These are phyloP conservation scores for Dothideomycetidae sp. DNA, from an alignment of 2,329 filamentous ascomycete species.

Conservation along the genomic window DNA sequence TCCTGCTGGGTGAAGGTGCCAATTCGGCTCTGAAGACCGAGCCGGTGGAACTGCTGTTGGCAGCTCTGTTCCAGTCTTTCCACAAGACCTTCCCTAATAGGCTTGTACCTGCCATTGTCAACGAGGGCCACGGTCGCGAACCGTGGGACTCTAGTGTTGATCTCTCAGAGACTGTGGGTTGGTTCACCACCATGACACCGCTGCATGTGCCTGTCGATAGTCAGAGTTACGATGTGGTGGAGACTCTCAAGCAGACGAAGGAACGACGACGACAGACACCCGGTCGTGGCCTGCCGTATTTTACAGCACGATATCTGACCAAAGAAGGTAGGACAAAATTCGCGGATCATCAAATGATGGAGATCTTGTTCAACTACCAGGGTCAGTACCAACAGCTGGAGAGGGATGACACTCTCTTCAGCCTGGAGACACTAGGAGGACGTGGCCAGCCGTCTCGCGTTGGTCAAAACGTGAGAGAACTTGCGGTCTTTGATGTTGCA, in stretches of 20 bases:
- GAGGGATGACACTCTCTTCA: neutral
- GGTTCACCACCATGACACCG: slow-evolving; percentile 32
- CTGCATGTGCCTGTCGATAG: neutral
- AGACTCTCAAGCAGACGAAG: neutral
- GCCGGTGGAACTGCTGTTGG: slow-evolving; percentile 24
- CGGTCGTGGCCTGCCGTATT: neutral
- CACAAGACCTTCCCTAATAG: slow-evolving; percentile 29
- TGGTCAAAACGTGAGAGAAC: neutral
- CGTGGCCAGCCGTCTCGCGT: neutral
- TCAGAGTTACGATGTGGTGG: neutral
- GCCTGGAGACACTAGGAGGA: neutral
- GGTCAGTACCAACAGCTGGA: neutral
- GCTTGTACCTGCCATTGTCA: slow-evolving; percentile 29
- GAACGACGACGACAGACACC: neutral
- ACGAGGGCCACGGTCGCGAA: slow-evolving; percentile 36
- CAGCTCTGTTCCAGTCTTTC: slow-evolving; percentile 29
- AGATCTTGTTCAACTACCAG: neutral
- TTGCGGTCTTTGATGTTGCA: neutral
- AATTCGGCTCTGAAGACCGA: slow-evolving; percentile 24
- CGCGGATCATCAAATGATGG: neutral
- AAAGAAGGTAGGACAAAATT: neutral
- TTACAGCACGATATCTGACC: neutral
- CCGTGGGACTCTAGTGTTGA: slow-evolving; percentile 32
- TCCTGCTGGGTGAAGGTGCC: slow-evolving; percentile 13
- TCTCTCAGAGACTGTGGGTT: slow-evolving; percentile 36